phyloP scores from a whole-genome alignment of 2,329 filamentous ascomycete genomes.

The Hysterium pulicare region DNA sequence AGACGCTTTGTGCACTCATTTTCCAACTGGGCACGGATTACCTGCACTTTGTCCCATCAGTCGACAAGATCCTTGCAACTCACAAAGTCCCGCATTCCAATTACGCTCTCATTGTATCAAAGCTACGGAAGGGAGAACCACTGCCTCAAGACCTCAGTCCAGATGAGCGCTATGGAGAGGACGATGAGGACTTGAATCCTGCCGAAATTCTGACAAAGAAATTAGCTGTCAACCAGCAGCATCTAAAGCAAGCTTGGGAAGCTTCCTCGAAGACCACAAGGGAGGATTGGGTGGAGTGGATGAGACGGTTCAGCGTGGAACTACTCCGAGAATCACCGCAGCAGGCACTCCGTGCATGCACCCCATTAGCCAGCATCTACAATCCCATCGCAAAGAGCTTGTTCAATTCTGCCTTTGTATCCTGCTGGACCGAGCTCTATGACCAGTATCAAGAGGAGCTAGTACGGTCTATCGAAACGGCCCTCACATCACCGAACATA shows the following conservation, averaged over 20 bases:
- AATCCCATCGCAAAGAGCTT: slow-evolving; percentile 86
- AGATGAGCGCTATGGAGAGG: slow-evolving; percentile 73
- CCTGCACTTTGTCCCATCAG: slow-evolving; percentile 85
- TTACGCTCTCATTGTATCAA: slow-evolving; percentile 87
- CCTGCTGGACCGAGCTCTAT: slow-evolving; percentile 97
- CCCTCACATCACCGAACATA: slow-evolving; percentile 91
- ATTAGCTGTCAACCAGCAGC: slow-evolving; percentile 93
- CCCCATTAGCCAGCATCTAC: slow-evolving; percentile 85
- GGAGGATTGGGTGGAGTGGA: slow-evolving; percentile 99
- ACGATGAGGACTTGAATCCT: slow-evolving; percentile 74
- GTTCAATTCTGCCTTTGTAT: slow-evolving; percentile 98
- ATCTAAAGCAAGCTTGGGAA: slow-evolving; percentile 96
- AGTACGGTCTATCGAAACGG: slow-evolving; percentile 91
- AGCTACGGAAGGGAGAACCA: slow-evolving; percentile 89
- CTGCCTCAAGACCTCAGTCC: slow-evolving; percentile 93
- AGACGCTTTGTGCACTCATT: slow-evolving; percentile 91
- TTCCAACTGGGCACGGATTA: slow-evolving; percentile 96
- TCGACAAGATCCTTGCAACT: slow-evolving; percentile 77
- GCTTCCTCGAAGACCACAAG: slow-evolving; percentile 94
- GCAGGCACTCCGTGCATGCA: slow-evolving; percentile 89
- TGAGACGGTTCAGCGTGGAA: slow-evolving; percentile 92
- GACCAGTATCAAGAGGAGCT: slow-evolving; percentile 97
- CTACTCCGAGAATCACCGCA: slow-evolving; percentile 93
- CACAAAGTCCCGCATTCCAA: slow-evolving; percentile 85
- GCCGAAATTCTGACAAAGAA: slow-evolving; percentile 89